Evolutionary conservation across 257 asterid species (phyloP).

Genomic region (Leonotis leonurus): DNA sequence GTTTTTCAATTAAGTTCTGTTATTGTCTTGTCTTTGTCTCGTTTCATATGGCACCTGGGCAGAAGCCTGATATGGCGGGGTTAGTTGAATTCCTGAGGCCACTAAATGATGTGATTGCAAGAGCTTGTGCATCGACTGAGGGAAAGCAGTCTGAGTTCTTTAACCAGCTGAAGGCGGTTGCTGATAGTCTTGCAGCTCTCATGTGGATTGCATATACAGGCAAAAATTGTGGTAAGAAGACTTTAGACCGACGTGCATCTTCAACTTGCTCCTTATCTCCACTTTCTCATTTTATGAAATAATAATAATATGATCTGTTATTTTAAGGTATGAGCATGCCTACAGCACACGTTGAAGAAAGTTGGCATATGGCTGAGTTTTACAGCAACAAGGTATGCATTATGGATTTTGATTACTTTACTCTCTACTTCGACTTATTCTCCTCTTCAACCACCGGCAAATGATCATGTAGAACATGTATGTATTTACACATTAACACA

Average conservation of each 20-base stretch:
- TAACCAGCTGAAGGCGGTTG: conserved; percentile 69
- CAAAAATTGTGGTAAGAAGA: conserved; percentile 61
- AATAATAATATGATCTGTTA: conserved; percentile 11
- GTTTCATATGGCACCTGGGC: conserved; percentile 15
- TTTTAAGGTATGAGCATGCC: conserved; percentile 89
- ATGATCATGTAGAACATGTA: no score
- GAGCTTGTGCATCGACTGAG: conserved; percentile 54
- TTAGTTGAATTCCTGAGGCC: conserved; percentile 67
- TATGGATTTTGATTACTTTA: background rate
- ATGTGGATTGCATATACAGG: conserved; percentile 85
- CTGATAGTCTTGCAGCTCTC: conserved; percentile 73
- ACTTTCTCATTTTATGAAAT: conserved; percentile 4
- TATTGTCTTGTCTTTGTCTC: background rate
- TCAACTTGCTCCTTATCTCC: no score
- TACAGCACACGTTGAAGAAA: conserved; percentile 80
- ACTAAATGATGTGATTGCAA: conserved; percentile 52
- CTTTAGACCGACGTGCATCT: background rate
- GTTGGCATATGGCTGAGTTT: conserved; percentile 93
- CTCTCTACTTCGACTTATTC: background rate
- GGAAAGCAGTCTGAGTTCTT: conserved; percentile 62
- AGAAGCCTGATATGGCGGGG: conserved; percentile 70
- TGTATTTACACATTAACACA: no score
- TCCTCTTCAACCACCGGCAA: no score
- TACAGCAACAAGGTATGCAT: conserved; percentile 65
- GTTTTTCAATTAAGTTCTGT: background rate